Conservation (phyloP, 768 basidiomycete genomes). For the Lactarius trivialis region DNA sequence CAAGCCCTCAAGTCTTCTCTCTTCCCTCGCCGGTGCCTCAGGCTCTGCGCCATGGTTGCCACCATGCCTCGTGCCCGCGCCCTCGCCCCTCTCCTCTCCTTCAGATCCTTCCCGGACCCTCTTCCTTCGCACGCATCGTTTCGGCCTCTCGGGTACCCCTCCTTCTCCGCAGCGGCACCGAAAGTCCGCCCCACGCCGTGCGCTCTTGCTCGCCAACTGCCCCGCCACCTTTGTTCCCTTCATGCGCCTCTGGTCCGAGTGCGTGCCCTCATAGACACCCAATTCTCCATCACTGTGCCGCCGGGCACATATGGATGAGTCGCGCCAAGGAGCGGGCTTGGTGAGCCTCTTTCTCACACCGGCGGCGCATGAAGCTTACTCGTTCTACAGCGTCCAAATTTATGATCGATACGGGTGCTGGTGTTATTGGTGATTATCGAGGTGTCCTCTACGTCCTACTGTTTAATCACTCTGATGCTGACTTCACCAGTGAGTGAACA, state of each 20-base stretch:
- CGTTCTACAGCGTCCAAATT: constrained; percentile 76
- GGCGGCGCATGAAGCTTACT: neutral
- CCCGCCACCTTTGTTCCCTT: constrained; percentile 62
- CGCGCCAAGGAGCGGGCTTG: constrained; percentile 91
- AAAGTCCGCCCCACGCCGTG: constrained; percentile 41
- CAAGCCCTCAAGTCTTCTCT: no score
- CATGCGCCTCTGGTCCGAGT: constrained; percentile 63
- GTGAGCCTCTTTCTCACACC: constrained; percentile 35
- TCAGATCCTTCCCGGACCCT: no score
- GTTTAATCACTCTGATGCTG: constrained; percentile 86
- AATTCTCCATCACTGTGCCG: constrained; percentile 90
- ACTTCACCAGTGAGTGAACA: constrained; percentile 63
- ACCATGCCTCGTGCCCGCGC: no score
- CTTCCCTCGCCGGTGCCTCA: no score
- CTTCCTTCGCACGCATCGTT: no score
- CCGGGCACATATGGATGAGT: constrained; percentile 92
- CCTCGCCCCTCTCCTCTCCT: no score
- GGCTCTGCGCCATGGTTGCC: no score
- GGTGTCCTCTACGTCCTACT: constrained; percentile 86
- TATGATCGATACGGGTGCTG: constrained; percentile 97
- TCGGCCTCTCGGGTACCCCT: no score
- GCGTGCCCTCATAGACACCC: constrained; percentile 86
- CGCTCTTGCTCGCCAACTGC: constrained; percentile 63
- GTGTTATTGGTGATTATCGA: constrained; percentile 95
- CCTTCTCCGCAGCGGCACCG: no score